phyloP scores from a whole-genome alignment of 139 green algal species.

The Micractinium sp. region DNA sequence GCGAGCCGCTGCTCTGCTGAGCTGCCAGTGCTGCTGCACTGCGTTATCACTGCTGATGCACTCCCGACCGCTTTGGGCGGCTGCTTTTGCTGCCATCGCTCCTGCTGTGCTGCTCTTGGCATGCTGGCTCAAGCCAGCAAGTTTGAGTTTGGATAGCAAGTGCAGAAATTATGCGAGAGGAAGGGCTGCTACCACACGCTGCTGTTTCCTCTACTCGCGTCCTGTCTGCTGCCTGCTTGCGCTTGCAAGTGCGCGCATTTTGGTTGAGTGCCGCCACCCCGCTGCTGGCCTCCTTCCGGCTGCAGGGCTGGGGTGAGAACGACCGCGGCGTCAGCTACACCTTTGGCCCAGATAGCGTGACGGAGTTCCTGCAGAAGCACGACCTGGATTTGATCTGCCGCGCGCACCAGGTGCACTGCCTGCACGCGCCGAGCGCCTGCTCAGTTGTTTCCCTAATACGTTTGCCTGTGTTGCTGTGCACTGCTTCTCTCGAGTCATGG shows the following conservation, averaged over 20 bases:
- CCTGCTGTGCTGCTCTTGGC: background rate
- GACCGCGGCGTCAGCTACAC: constrained; percentile 99
- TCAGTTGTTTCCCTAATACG: background rate
- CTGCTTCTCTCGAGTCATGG: background rate
- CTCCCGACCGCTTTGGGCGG: background rate
- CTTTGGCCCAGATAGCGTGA: constrained; percentile 95
- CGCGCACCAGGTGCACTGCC: constrained; percentile 86
- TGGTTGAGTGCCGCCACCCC: background rate
- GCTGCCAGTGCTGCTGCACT: background rate
- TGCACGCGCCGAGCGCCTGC: background rate
- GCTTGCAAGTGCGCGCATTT: background rate
- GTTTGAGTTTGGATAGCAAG: background rate
- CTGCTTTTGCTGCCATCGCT: background rate
- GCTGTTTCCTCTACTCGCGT: too few relatives aligned
- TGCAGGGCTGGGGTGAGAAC: constrained; percentile 97
- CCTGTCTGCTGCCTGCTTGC: background rate
- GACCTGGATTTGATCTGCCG: constrained; percentile 98
- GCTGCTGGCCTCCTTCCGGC: background rate
- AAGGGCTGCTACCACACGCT: background rate
- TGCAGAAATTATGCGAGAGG: background rate
- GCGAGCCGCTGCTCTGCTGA: background rate
- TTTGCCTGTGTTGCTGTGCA: too few relatives aligned
- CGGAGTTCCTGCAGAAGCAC: constrained; percentile 96
- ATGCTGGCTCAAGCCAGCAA: background rate
- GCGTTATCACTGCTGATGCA: too few relatives aligned